Percentiles rank a stretch among this genome's conserved stretches.
Conservation (phyloP, 2,329 filamentous ascomycete genomes). For the Aspergillus sp. region DNA sequence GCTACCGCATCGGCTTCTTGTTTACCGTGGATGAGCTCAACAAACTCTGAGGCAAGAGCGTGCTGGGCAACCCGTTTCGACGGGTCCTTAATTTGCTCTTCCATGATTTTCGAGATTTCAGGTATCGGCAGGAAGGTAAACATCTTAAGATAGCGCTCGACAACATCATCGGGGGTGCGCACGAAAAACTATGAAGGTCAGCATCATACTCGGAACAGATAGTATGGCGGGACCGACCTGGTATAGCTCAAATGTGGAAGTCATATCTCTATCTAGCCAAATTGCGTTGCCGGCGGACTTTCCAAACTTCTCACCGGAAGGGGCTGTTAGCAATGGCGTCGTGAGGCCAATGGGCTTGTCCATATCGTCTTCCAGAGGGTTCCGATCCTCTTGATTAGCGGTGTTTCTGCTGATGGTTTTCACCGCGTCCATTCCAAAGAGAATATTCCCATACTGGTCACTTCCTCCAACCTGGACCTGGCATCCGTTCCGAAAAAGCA, state of each 20-base stretch:
- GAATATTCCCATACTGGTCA: slow-evolving; percentile 95
- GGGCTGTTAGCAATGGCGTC: slow-evolving; percentile 82
- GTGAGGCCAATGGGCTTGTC: slow-evolving; percentile 76
- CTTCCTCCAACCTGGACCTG: slow-evolving; percentile 92
- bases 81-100: slow-evolving; percentile 65
- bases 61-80: slow-evolving; percentile 79
- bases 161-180: slow-evolving; percentile 74
- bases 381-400: slow-evolving; percentile 36
- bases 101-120: slow-evolving; percentile 68
- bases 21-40: slow-evolving; percentile 74
- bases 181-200: slow-evolving; percentile 72
- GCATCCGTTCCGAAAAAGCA: slow-evolving; percentile 70
- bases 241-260: slow-evolving; percentile 81
- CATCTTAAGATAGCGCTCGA: slow-evolving; percentile 78
- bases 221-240: slow-evolving; percentile 45
- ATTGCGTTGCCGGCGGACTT: slow-evolving; percentile 93
- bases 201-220: too few relatives aligned
- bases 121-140: slow-evolving; percentile 82
- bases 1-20: slow-evolving; percentile 64
- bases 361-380: slow-evolving; percentile 37
- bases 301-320: slow-evolving; percentile 85
- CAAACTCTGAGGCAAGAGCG: slow-evolving; percentile 75
- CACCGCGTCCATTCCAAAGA: slow-evolving; percentile 82
- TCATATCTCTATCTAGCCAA: slow-evolving; percentile 84
- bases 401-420: slow-evolving; percentile 65